Percentiles rank a stretch among this genome's conserved stretches.
These are phyloP conservation scores for Breynia disticha DNA, from an alignment of 441 rosid species.

Conservation along the genomic window DNA sequence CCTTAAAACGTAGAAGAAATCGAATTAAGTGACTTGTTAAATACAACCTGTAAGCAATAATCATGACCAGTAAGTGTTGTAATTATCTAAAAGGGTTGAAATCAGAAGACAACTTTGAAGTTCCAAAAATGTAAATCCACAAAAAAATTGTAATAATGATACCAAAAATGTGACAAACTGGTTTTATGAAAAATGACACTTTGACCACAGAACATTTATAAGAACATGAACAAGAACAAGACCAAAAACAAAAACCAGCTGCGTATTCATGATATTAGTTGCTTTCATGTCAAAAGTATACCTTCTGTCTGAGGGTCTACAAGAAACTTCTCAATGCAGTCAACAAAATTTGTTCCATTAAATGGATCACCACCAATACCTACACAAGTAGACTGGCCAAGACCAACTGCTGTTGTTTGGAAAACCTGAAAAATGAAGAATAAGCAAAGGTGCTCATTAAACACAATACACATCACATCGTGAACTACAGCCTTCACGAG, in stretches of 20 bases:
- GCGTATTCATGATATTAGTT: neutral
- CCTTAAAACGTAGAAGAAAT: too few species aligned
- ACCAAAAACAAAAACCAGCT: neutral
- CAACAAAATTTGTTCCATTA: conserved; percentile 85
- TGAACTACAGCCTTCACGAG: neutral
- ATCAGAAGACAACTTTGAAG: too few species aligned
- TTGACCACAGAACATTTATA: too few species aligned
- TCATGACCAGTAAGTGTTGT: too few species aligned
- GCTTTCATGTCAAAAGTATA: conserved; percentile 7
- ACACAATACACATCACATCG: neutral
- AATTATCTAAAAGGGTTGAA: too few species aligned
- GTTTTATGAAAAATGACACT: too few species aligned
- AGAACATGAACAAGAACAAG: neutral
- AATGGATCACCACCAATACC: conserved; percentile 98
- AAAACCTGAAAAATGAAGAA: conserved; percentile 40
- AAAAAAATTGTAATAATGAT: too few species aligned
- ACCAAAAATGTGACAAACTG: too few species aligned
- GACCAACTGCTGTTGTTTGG: conserved; percentile 84
- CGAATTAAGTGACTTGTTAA: too few species aligned
- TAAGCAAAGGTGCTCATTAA: neutral
- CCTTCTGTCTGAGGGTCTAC: conserved; percentile 91
- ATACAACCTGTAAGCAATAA: too few species aligned
- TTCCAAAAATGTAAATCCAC: too few species aligned
- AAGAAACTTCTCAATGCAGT: conserved; percentile 63
- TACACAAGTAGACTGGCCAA: conserved; percentile 85